Evolutionary conservation across 1,139 yeast genomes (phyloP).

Genomic region (Kodamaea suecica): DNA sequence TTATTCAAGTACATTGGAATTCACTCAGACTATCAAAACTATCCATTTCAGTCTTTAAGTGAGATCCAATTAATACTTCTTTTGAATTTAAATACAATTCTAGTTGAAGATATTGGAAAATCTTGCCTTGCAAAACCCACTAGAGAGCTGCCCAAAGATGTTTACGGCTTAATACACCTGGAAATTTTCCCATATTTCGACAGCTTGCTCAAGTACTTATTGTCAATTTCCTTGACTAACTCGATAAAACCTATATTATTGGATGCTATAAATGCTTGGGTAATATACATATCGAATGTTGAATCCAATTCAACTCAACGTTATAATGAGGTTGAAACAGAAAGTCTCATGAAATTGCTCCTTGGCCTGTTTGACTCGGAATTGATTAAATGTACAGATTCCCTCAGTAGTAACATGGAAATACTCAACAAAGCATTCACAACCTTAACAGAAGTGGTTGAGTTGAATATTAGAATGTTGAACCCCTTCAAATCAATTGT

Average conservation of each 20-base stretch:
- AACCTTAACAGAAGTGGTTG: slow-evolving; percentile 45
- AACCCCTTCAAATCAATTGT: slow-evolving; percentile 22
- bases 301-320: slow-evolving; percentile 36
- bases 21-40: not conserved
- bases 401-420: slow-evolving; percentile 18
- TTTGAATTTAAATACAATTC: slow-evolving; percentile 32
- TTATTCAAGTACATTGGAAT: slow-evolving; percentile 5
- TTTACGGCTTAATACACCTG: slow-evolving; percentile 4
- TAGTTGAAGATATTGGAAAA: slow-evolving; percentile 55
- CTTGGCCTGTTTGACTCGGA: slow-evolving; percentile 21
- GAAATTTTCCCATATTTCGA: slow-evolving; percentile 11
- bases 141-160: slow-evolving; percentile 1
- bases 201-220: slow-evolving; percentile 5
- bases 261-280: slow-evolving; percentile 34
- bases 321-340: slow-evolving; percentile 23
- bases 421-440: slow-evolving; percentile 29
- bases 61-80: slow-evolving; percentile 12
- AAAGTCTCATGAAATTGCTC: slow-evolving; percentile 17
- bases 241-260: slow-evolving; percentile 22
- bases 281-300: slow-evolving; percentile 31
- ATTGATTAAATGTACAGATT: slow-evolving; percentile 1
- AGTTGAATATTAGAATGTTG: slow-evolving; percentile 43
- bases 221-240: slow-evolving; percentile 6
- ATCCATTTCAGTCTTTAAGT: slow-evolving; percentile 1
- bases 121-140: slow-evolving; percentile 15